Base-by-base conservation (phyloP, 345 rosid species). In the Aethionema arabicum region DNA sequence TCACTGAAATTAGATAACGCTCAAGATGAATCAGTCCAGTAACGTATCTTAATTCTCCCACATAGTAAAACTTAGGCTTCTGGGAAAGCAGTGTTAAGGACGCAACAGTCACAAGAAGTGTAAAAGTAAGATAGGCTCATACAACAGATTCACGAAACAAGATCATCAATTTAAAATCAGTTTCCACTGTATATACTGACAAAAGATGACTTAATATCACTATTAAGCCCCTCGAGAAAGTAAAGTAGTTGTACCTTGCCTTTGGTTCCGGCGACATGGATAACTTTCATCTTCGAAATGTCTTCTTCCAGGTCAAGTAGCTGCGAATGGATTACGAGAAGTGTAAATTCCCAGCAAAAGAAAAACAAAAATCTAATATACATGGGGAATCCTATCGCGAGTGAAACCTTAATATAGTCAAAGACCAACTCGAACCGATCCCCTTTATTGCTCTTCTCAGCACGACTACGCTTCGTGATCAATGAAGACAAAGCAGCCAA, bases 251-350 rank as follows among this genome's bases (percentile, higher is more conserved):
- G 50, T 76, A 92, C 98, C 95, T 92, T 93, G 62, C 99, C 99
- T 77, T 93, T 93, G 16, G 99, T 90, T 46, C 99, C 99, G 48
- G 99, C 99, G 2, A 93, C 96, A 54, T 93, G 99, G 40, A 93
- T 86, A 46, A 93, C 75, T 75, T 90, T 93, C 95, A 93, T 77
- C 66, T 85, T 71, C 3, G 78, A 72, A 57, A 93, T 78, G 30
- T 85, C 82, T 50, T 87, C 92, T 27, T 86, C 97, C 74, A 90
- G 72, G 48, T 90, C 95, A 69, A 93, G 77, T 3, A 86, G 79
- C 99, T 93, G 31, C 36, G 65, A 21, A 66, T 52, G 3, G 4
- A 49, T 21, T 2, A 71, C 31, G 2, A 31, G 15, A 44, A 52
- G 0, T 16, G 27, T 50, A 35, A 59, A 3, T 0, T 10, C 1